A percentile compares a stretch with the other conserved stretches of the same genome.
Conservation (phyloP, 2,329 filamentous ascomycete genomes). For the Fusarium buxicola region DNA sequence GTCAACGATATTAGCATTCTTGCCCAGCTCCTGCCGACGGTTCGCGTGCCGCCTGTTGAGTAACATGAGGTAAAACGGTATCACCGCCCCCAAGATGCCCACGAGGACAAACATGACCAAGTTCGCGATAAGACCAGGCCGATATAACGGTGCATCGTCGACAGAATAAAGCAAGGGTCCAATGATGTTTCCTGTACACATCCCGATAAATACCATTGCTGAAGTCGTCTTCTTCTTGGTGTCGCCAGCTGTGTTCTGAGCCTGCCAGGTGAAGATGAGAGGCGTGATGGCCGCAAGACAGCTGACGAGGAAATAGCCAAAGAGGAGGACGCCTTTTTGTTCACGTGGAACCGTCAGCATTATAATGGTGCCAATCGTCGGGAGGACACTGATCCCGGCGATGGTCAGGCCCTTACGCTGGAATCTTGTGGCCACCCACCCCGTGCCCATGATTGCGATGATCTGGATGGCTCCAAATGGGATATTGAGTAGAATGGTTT, state of each 20-base stretch:
- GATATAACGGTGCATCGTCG: constrained; percentile 50
- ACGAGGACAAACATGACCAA: constrained; percentile 69
- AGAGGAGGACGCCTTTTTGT: constrained; percentile 58
- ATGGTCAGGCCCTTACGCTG: constrained; percentile 70
- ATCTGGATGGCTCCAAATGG: constrained; percentile 71
- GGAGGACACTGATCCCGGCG: constrained; percentile 65
- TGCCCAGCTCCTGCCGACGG: constrained; percentile 65
- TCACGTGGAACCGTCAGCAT: constrained; percentile 62
- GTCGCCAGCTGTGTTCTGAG: constrained; percentile 71
- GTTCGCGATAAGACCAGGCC: constrained; percentile 65
- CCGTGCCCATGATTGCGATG: constrained; percentile 68
- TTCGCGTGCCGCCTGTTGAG: constrained; percentile 66
- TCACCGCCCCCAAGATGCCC: constrained; percentile 53
- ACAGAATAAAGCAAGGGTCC: constrained; percentile 52
- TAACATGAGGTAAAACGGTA: constrained; percentile 50
- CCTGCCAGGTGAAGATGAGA: constrained; percentile 67
- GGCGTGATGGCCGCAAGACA: constrained; percentile 68
- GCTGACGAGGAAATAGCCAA: constrained; percentile 70
- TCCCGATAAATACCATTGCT: constrained; percentile 69
- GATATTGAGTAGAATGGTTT: constrained; percentile 70
- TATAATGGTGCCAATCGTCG: constrained; percentile 61
- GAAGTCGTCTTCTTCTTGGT: constrained; percentile 75
- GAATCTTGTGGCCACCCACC: constrained; percentile 64
- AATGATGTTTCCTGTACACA: constrained; percentile 73
- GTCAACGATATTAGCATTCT: constrained; percentile 67